Evolutionary conservation across 345 rosid species (phyloP), one percentile per base, ranked within the genome.

Genomic region (Jatropha curcas): DNA sequence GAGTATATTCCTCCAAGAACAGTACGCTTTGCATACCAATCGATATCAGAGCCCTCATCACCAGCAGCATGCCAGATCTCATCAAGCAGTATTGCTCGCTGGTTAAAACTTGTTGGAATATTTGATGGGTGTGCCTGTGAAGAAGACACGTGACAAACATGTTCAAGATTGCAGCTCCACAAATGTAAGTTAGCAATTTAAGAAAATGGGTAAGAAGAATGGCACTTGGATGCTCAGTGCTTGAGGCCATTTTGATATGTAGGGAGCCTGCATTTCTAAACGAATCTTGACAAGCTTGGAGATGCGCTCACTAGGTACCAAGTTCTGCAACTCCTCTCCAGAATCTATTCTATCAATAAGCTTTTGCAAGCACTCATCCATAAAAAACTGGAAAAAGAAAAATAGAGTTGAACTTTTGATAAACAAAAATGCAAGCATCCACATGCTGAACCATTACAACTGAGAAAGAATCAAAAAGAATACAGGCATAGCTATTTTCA

Each of bases 1-100:
- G 98, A 92, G 87, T 95, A 92, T 74, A 95, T 86, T 25, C 97
- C 99, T 72, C 98, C 99, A 37, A 95, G 88, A 33, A 95, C 76
- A 53, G 97, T 91, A 62, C 98, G 90, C 82, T 89, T 92, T 52
- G 87, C 92, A 72, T 91, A 92, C 96, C 99, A 92, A 83, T 92
- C 92, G 25, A 90, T 66, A 81, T 86, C 90, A 60, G 92, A 76
- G 53, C 90, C 86, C 48, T 83, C 96, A 70, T 92, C 94, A 53
- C 93, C 94, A 31, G 83, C 88, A 72, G 90, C 84, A 62, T 91
- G 97, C 94, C 96, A 89, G 64, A 92, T 87, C 89, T 95, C 98
- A 86, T 90, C 98, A 60, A 92, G 83, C 71, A 95, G 74, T 87
- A 86, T 80, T 56, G 97, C 97, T 45, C 96, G 80, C 79, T 95